These are phyloP conservation scores for Medicago lupulina DNA, from an alignment of 306 rosid species.

Conservation along the genomic window DNA sequence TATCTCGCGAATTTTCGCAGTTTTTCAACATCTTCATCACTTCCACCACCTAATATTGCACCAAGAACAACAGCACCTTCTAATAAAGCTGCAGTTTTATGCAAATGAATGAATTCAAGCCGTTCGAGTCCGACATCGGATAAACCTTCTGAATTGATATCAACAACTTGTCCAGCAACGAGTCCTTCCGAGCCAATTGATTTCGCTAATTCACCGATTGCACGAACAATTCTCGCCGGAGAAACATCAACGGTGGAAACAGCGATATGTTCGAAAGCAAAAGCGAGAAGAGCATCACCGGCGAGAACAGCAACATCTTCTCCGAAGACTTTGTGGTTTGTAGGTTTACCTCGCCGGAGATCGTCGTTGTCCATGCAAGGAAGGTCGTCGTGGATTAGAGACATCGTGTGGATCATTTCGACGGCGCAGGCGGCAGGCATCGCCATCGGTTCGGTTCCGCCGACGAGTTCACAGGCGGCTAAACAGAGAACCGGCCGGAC, in stretches of 20 bases:
- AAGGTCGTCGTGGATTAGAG: conserved; percentile 85
- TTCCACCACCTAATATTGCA: conserved; percentile 75
- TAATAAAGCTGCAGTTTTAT: conserved; percentile 73
- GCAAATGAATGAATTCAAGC: conserved; percentile 72
- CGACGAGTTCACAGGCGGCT: conserved; percentile 82
- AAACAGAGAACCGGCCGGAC: conserved; percentile 80
- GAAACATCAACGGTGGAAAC: conserved; percentile 55
- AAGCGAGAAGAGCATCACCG: conserved; percentile 76
- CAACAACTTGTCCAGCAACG: conserved; percentile 82
- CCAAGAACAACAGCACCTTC: conserved; percentile 77
- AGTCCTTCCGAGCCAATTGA: conserved; percentile 77
- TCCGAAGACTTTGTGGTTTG: conserved; percentile 85
- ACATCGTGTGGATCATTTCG: conserved; percentile 95
- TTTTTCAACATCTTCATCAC: conserved; percentile 61
- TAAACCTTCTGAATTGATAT: conserved; percentile 64
- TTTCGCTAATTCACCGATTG: conserved; percentile 66
- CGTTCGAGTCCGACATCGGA: conserved; percentile 64
- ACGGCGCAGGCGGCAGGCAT: conserved; percentile 87
- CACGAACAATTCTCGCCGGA: conserved; percentile 53
- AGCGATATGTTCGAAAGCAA: conserved; percentile 77
- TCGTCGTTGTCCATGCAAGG: conserved; percentile 94
- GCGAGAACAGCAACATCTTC: conserved; percentile 85
- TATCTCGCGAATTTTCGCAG: conserved; percentile 68
- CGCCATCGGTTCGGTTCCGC: conserved; percentile 60
- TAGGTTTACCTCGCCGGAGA: conserved; percentile 86